Evolutionary conservation across 1,284 basidiomycete genomes (phyloP), one percentile per base, ranked within the genome.

Genomic region (Cutaneotrichosporon dermatis): DNA sequence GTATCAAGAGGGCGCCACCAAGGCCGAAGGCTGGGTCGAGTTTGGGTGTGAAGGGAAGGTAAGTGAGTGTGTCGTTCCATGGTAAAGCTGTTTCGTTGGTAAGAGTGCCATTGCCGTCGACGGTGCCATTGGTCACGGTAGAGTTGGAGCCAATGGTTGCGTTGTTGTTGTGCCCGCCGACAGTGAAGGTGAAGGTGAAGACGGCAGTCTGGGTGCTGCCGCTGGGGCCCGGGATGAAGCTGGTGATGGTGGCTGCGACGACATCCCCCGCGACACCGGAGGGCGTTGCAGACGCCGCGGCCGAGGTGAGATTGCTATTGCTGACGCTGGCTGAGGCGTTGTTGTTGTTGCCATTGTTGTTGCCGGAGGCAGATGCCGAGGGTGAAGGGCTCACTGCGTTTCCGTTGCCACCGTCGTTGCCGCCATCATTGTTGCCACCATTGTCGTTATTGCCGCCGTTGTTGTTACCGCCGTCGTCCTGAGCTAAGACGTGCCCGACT

Each of bases 11-110:
- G 6, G 84, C 90, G 53, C 94, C 94, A 6, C 94, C 83, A 11
- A 94, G 87, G 40, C 88, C 92, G 76, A 93, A 97, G 12, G 87
- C 91, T 12, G 90, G 88, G 70, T 94, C 90, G 53, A 97, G 80
- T 69, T 80, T 84, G 34, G 93, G 92, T 34, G 83, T 84, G 57
- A 78, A 79, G 0, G 78, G 78, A 9, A 79, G 56, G 61, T 66
- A 75, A 12, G 54, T 50, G 44, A 73, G 66, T 1, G 71, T 75
- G 46, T 72, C 72, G 51, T 76, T 73, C 72, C 75, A 79, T 10
- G 61, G 50, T 16, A 42, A 54, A 25, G 25, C 25, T 1, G 69
- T 64, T 9, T 58, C 64, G 53, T 61, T 62, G 15, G 65, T 68
- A 35, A 64, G 59, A 9, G 69, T 65, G 16, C 53, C 44, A 44